Evolutionary conservation across 1,284 basidiomycete species (phyloP).

Genomic region (Neolentinus lepideus): DNA sequence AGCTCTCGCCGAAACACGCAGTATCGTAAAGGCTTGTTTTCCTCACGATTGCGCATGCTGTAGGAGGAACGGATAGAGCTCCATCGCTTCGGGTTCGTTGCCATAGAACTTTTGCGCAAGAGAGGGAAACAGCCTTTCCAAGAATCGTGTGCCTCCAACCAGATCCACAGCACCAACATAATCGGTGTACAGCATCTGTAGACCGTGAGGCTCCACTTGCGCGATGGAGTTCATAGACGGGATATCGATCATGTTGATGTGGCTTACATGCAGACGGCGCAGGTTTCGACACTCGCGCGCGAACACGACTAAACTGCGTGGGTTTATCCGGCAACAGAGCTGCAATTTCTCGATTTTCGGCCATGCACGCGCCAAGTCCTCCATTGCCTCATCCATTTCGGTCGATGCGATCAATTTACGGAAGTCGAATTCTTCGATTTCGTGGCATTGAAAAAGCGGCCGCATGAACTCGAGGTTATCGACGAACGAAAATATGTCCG

Average conservation of each 20-base stretch:
- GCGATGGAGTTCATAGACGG: background rate
- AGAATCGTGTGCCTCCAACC: background rate
- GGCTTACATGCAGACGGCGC: background rate
- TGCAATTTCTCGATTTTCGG: background rate
- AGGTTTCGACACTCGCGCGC: background rate
- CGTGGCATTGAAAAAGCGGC: background rate
- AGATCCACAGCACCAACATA: background rate
- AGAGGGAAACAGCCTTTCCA: background rate
- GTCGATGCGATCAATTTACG: background rate
- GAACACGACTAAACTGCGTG: background rate
- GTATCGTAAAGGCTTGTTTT: no score
- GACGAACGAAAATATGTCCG: background rate
- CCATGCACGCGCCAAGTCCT: background rate
- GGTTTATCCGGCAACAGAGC: background rate
- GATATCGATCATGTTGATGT: background rate
- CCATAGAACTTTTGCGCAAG: background rate
- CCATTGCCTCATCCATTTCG: background rate
- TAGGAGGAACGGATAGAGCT: no score
- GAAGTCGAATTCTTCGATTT: background rate
- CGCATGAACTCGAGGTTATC: background rate
- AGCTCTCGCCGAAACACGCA: no score
- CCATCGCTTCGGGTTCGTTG: no score
- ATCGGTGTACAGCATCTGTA: background rate
- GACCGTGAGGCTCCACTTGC: background rate
- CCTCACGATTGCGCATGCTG: no score